These are phyloP conservation scores for Ottelia alismoides DNA, from an alignment of 106 monocot species.

Conservation along the genomic window DNA sequence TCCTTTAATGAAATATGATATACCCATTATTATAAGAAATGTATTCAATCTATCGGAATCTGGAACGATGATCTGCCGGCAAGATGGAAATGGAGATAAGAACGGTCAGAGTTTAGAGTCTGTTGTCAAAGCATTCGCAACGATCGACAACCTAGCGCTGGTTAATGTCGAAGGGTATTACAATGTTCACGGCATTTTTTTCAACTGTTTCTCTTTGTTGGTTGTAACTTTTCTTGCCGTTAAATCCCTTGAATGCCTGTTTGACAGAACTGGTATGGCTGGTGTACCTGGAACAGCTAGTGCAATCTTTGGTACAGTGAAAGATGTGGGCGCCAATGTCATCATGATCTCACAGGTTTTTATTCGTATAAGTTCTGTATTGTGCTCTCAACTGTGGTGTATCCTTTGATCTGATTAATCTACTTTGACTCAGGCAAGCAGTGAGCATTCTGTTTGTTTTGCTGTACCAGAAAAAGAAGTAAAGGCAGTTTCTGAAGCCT, in stretches of 20 bases:
- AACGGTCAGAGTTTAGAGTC: conserved; percentile 29
- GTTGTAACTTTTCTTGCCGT: not conserved
- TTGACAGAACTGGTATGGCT: conserved; percentile 99
- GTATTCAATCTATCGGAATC: conserved; percentile 77
- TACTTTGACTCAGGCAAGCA: conserved; percentile 61
- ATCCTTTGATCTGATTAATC: conserved; percentile 1
- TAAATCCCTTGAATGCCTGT: not conserved
- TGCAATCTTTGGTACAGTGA: conserved; percentile 85
- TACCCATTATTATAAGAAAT: conserved; percentile 88
- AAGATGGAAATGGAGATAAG: conserved; percentile 43
- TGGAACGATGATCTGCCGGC: conserved; percentile 86
- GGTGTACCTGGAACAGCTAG: conserved; percentile 99
- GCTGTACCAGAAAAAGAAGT: conserved; percentile 88
- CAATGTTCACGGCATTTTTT: not conserved
- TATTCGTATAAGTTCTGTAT: not conserved
- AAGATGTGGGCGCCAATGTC: conserved; percentile 98
- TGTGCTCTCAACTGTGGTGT: not conserved
- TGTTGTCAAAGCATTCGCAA: conserved; percentile 93
- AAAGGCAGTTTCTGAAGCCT: conserved; percentile 45
- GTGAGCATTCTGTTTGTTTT: conserved; percentile 96
- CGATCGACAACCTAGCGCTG: conserved; percentile 87
- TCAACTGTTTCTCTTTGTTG: not conserved
- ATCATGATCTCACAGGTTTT: conserved; percentile 99
- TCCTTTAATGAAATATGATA: conserved; percentile 85
- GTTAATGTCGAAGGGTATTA: conserved; percentile 94